These are phyloP conservation scores for Chlamydomonas schloesseri DNA, from an alignment of 139 green algal species.

Conservation along the genomic window DNA sequence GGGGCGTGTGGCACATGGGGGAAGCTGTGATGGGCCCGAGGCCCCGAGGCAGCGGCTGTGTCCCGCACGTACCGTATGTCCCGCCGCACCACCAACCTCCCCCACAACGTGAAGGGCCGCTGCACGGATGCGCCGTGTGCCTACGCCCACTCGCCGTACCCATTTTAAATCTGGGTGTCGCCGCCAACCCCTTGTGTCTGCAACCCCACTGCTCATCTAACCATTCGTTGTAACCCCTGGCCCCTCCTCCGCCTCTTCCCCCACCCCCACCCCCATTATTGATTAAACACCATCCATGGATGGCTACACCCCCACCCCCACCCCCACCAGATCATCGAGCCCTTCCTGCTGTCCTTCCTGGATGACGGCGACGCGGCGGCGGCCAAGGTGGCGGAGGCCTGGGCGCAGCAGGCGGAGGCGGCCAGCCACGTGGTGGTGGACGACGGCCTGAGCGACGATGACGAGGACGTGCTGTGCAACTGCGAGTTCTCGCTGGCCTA, in stretches of 20 bases:
- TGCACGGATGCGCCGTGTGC: no score
- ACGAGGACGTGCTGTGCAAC: constrained; percentile 85
- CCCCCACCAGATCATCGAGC: constrained; percentile 55
- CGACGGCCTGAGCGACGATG: constrained; percentile 71
- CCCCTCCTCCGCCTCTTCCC: background rate
- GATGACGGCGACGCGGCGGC: constrained; percentile 51
- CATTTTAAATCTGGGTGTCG: no score
- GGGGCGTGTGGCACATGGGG: no score
- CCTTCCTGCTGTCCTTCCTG: constrained; percentile 67
- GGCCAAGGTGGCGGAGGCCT: constrained; percentile 21
- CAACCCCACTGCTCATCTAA: no score
- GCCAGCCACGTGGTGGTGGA: constrained; percentile 40
- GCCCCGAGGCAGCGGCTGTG: no score
- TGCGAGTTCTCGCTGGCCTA: constrained; percentile 92
- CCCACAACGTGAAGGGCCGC: no score
- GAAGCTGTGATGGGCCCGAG: no score
- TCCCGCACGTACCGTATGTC: no score
- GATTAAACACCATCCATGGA: background rate
- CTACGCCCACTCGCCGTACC: no score
- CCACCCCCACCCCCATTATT: background rate
- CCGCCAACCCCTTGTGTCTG: no score
- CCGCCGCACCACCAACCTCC: no score
- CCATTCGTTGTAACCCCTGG: no score
- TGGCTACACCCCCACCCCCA: background rate
- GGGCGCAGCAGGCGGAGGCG: constrained; percentile 8